Evolutionary conservation across 2,329 filamentous ascomycete species (phyloP).

Genomic region (Xylariales sp.): DNA sequence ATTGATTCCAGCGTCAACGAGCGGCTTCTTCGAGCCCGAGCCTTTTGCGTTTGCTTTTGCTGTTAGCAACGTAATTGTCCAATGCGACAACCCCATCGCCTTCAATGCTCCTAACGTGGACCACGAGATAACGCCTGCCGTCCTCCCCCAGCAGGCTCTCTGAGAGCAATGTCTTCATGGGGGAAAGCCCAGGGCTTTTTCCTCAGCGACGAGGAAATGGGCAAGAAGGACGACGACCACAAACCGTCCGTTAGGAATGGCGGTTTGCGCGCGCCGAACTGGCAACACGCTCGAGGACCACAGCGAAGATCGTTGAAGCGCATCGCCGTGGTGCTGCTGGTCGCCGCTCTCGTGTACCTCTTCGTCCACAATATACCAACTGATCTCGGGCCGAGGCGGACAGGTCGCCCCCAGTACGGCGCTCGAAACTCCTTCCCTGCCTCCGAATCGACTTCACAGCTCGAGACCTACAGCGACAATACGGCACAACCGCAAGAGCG

Average conservation of each 20-base stretch:
- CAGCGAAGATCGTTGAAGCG: constrained; percentile 52
- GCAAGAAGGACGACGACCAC: constrained; percentile 58
- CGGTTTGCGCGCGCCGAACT: constrained; percentile 27
- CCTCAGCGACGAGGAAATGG: constrained; percentile 49
- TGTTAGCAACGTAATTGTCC: too few species aligned
- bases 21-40: too few species aligned
- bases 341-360: constrained; percentile 53
- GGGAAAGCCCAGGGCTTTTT: constrained; percentile 42
- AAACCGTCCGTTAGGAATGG: constrained; percentile 25
- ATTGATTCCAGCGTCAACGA: too few species aligned
- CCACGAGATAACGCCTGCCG: not conserved
- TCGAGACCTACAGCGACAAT: constrained; percentile 9
- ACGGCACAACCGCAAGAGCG: constrained; percentile 21
- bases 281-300: constrained; percentile 39
- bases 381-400: constrained; percentile 32
- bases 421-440: not conserved
- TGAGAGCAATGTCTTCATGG: constrained; percentile 20
- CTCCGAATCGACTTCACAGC: not conserved
- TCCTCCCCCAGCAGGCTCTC: not conserved
- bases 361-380: constrained; percentile 60
- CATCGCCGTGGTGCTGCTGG: constrained; percentile 39
- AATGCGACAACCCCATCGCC: too few species aligned
- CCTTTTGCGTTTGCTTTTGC: too few species aligned
- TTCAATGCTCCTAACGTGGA: too few species aligned
- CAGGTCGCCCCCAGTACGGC: constrained; percentile 28